These are phyloP conservation scores for Xylaria sp. DNA, from an alignment of 2,329 filamentous ascomycete genomes.

Conservation along the genomic window DNA sequence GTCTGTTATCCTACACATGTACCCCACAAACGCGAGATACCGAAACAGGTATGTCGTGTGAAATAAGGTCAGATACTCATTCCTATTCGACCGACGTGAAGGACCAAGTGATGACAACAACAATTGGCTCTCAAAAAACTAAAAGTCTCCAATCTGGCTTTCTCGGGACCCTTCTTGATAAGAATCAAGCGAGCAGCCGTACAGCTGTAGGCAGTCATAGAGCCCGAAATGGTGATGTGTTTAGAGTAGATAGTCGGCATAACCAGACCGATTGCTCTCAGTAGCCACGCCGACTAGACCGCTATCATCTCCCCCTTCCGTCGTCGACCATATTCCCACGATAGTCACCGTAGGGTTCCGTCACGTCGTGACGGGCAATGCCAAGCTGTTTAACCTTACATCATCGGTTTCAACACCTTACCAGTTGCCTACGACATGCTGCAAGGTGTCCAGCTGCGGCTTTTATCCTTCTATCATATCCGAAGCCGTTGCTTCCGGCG, in stretches of 20 bases:
- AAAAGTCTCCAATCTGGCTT: slow-evolving; percentile 16
- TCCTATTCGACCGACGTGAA: slow-evolving; percentile 23
- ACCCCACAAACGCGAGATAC: slow-evolving; percentile 31
- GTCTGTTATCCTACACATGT: slow-evolving; percentile 19
- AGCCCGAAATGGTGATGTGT: slow-evolving; percentile 4
- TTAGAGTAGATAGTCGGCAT: slow-evolving; percentile 7
- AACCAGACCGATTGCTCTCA: slow-evolving; percentile 16
- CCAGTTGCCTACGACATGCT: slow-evolving; percentile 3
- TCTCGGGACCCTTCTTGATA: background rate
- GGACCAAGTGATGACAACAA: slow-evolving; percentile 3
- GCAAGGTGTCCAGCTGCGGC: background rate
- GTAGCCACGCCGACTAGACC: slow-evolving; percentile 5
- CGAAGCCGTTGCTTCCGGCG: background rate
- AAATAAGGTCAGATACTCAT: slow-evolving; percentile 14
- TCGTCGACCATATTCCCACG: slow-evolving; percentile 1
- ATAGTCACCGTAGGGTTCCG: slow-evolving; percentile 5
- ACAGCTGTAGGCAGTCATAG: background rate
- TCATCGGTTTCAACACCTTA: background rate
- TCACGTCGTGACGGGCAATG: slow-evolving; percentile 1
- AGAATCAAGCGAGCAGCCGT: slow-evolving; percentile 8
- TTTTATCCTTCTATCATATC: background rate
- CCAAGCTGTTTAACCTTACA: slow-evolving; percentile 7
- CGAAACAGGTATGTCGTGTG: slow-evolving; percentile 27
- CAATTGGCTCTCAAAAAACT: slow-evolving; percentile 5
- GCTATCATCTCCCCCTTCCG: slow-evolving; percentile 1